phyloP scores from a whole-genome alignment of 2,329 filamentous ascomycete genomes.

The Coniochaeta hoffmannii region DNA sequence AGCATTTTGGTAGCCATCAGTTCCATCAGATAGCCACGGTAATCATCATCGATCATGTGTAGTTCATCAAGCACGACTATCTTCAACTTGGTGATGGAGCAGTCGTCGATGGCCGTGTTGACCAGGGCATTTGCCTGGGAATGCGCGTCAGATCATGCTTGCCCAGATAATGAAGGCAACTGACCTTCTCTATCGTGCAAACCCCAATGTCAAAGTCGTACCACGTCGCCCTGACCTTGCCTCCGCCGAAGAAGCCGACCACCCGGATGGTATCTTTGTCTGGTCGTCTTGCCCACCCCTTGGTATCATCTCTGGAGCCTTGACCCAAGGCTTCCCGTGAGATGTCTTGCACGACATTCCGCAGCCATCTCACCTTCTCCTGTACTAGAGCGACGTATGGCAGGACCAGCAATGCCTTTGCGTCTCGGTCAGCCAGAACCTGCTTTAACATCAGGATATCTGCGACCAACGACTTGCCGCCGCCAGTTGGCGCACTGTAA shows the following conservation, averaged over 20 bases:
- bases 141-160: slow-evolving; percentile 3
- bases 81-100: slow-evolving; percentile 54
- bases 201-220: slow-evolving; percentile 70
- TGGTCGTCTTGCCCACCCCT: slow-evolving; percentile 45
- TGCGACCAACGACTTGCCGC: slow-evolving; percentile 70
- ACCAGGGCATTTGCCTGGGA: slow-evolving; percentile 65
- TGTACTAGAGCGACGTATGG: slow-evolving; percentile 76
- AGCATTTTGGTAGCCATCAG: slow-evolving; percentile 67
- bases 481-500: slow-evolving; percentile 74
- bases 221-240: slow-evolving; percentile 60
- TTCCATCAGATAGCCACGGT: slow-evolving; percentile 68
- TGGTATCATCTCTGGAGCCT: slow-evolving; percentile 25
- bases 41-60: slow-evolving; percentile 75
- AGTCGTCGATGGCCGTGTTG: slow-evolving; percentile 66
- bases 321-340: slow-evolving; percentile 26
- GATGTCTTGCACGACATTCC: slow-evolving; percentile 57
- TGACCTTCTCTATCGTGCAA: slow-evolving; percentile 71
- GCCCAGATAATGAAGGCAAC: slow-evolving; percentile 4
- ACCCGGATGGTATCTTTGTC: slow-evolving; percentile 56
- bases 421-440: slow-evolving; percentile 52
- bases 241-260: slow-evolving; percentile 68
- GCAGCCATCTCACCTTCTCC: slow-evolving; percentile 70
- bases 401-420: slow-evolving; percentile 65
- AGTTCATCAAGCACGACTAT: slow-evolving; percentile 69
- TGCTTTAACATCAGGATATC: slow-evolving; percentile 66